These are phyloP conservation scores for Cicer pinnatifidum DNA, from an alignment of 306 rosid genomes.

Conservation along the genomic window DNA sequence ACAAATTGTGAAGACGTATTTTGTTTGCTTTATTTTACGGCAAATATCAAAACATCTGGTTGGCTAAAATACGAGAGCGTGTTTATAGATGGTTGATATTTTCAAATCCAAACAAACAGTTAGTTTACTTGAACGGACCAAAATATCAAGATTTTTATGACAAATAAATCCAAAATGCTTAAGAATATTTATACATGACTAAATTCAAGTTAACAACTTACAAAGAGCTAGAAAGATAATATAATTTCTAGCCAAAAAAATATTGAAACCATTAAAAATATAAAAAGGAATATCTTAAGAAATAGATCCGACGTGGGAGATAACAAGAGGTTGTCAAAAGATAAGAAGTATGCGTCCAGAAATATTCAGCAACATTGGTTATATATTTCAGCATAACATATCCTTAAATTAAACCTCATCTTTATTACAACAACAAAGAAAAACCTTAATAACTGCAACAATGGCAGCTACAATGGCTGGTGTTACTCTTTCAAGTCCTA, in stretches of 20 bases:
- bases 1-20: neutral
- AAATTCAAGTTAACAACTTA: neutral
- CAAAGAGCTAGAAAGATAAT: neutral
- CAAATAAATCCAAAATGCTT: neutral
- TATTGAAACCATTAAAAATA: neutral
- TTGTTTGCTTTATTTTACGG: conserved; percentile 22
- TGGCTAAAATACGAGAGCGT: conserved; percentile 3
- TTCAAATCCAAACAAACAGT: conserved; percentile 31
- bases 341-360: conserved; percentile 71
- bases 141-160: conserved; percentile 46
- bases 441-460: neutral
- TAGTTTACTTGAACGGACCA: neutral
- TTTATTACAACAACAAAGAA: neutral
- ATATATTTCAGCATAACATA: conserved; percentile 12
- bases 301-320: conserved; percentile 51
- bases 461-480: conserved; percentile 80
- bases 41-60: conserved; percentile 42
- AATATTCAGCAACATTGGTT: conserved; percentile 34
- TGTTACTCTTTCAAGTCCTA: conserved; percentile 56
- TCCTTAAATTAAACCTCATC: conserved; percentile 2
- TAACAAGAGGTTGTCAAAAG: conserved; percentile 43
- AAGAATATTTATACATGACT: neutral
- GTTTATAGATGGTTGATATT: conserved; percentile 23
- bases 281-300: conserved; percentile 42
- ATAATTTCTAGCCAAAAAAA: neutral